These are phyloP conservation scores for Dioscorea zingiberensis DNA, from an alignment of 106 monocot species.

Conservation along the genomic window DNA sequence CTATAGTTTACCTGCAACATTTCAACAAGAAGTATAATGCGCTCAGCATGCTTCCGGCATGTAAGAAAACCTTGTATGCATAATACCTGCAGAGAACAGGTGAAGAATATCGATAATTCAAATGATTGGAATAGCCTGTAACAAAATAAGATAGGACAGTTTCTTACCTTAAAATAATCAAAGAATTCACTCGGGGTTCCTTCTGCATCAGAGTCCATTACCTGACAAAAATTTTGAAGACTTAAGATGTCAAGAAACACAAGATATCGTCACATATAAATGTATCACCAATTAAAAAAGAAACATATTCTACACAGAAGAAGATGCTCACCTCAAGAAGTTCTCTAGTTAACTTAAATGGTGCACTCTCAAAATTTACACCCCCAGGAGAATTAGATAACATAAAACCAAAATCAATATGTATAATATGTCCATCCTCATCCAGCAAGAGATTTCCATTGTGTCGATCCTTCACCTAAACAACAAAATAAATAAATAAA, in stretches of 20 bases:
- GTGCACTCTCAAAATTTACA: conserved; percentile 99
- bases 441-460: conserved; percentile 95
- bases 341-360: conserved; percentile 92
- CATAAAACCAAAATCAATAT: conserved; percentile 99
- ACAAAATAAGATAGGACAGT: neutral
- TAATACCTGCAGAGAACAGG: conserved; percentile 48
- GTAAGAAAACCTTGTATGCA: conserved; percentile 99
- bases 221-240: conserved; percentile 29
- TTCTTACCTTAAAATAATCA: conserved; percentile 89
- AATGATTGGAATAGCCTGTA: neutral
- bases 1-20: conserved; percentile 78
- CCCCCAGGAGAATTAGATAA: conserved; percentile 98
- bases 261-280: neutral
- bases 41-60: conserved; percentile 99
- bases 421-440: conserved; percentile 99
- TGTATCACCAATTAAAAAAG: neutral
- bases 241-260: neutral
- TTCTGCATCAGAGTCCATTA: conserved; percentile 99
- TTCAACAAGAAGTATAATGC: conserved; percentile 95
- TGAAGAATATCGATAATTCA: neutral
- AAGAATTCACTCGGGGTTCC: conserved; percentile 99
- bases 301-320: neutral
- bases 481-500: conserved; percentile 1
- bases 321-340: conserved; percentile 73
- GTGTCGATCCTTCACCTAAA: conserved; percentile 95